These are phyloP conservation scores for Hymenotorrendiella dingleyae DNA, from an alignment of 2,329 filamentous ascomycete species.

Conservation along the genomic window DNA sequence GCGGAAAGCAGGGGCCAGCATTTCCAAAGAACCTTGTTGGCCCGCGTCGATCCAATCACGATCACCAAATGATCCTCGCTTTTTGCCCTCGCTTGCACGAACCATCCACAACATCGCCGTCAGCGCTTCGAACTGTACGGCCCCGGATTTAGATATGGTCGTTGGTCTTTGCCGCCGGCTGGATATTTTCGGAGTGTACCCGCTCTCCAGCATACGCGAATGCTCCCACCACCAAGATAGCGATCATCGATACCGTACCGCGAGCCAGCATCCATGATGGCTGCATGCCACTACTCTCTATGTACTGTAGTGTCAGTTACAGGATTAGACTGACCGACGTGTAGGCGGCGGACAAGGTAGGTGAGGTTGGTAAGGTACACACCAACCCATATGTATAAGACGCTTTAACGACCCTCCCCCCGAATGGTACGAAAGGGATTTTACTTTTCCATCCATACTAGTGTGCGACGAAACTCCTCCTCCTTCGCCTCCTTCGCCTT, in stretches of 20 bases:
- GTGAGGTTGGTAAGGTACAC: no score
- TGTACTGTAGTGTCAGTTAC: conserved; percentile 7
- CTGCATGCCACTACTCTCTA: no score
- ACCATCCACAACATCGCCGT: no score
- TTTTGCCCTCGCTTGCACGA: no score
- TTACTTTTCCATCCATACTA: background rate
- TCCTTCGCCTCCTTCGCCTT: background rate
- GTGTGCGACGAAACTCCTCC: conserved; percentile 4
- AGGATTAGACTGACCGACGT: conserved; percentile 8
- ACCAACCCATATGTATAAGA: conserved; percentile 20
- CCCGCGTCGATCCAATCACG: no score
- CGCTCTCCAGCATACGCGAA: background rate
- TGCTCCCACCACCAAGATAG: no score
- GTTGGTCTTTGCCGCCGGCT: background rate
- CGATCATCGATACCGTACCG: background rate
- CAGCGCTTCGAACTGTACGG: no score
- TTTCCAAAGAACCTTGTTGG: no score
- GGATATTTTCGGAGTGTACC: background rate
- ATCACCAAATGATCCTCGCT: no score
- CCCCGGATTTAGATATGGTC: background rate
- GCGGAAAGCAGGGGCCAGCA: no score
- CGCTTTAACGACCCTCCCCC: conserved; percentile 11
- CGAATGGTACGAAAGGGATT: conserved; percentile 9
- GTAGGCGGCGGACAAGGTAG: no score
- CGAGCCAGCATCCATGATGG: background rate